Conservation (phyloP, 2,329 filamentous ascomycete genomes). For the Aspergillus arachidicola region DNA sequence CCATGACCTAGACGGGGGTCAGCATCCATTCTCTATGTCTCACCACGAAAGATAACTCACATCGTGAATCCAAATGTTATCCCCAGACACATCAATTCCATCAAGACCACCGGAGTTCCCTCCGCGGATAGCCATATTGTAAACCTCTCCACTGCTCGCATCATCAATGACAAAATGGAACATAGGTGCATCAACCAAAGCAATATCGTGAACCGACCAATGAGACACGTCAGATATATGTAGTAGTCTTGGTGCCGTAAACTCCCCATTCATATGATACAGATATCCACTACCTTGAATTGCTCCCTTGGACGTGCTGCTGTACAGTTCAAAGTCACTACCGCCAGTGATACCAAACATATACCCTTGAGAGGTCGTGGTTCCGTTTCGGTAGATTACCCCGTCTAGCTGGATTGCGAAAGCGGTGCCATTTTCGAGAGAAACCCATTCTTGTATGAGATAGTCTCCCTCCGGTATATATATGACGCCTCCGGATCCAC, state of each 20-base stretch:
- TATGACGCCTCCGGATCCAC: constrained; percentile 54
- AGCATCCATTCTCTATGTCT: too few species aligned
- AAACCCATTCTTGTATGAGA: constrained; percentile 54
- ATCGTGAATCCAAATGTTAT: constrained; percentile 62
- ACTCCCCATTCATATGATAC: constrained; percentile 42
- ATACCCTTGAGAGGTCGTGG: constrained; percentile 56
- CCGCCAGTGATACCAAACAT: constrained; percentile 16
- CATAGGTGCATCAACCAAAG: constrained; percentile 52
- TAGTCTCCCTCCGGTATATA: constrained; percentile 55
- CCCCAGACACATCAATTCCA: constrained; percentile 58
- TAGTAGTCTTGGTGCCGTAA: too few species aligned
- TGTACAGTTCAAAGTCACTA: constrained; percentile 58
- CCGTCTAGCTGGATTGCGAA: constrained; percentile 59
- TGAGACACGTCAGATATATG: constrained; percentile 39
- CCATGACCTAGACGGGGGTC: constrained; percentile 45
- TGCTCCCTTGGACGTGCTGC: constrained; percentile 54
- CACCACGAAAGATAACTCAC: constrained; percentile 21
- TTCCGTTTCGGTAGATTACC: constrained; percentile 55
- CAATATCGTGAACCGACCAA: constrained; percentile 55
- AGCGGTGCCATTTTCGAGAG: constrained; percentile 48
- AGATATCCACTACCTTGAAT: constrained; percentile 57
- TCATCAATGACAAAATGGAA: constrained; percentile 57
- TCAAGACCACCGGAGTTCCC: constrained; percentile 57
- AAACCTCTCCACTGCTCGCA: constrained; percentile 55
- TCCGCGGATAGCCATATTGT: constrained; percentile 59